Percentiles rank a stretch among this genome's conserved stretches.
Conservation (phyloP, 345 rosid species). For the Gossypium anomalum region DNA sequence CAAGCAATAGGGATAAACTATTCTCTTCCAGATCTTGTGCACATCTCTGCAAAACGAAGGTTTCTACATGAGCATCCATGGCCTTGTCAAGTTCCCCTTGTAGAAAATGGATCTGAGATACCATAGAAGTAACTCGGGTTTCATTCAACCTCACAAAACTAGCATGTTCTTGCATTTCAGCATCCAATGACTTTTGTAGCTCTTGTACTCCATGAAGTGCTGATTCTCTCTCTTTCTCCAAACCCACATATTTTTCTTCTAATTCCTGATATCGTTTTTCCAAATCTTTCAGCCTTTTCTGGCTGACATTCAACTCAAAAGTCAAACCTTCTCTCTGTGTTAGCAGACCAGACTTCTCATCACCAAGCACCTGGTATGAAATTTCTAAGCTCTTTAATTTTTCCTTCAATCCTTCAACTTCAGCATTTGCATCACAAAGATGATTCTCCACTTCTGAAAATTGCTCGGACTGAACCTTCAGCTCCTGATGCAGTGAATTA, state of each 20-base stretch:
- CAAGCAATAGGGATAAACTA: slow-evolving; percentile 44
- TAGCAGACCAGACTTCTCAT: slow-evolving; percentile 54
- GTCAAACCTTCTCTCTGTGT: slow-evolving; percentile 46
- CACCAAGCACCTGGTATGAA: slow-evolving; percentile 49
- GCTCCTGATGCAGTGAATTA: slow-evolving; percentile 40
- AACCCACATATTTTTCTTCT: slow-evolving; percentile 34
- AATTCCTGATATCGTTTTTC: slow-evolving; percentile 48
- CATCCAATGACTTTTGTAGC: slow-evolving; percentile 42
- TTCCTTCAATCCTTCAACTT: slow-evolving; percentile 54
- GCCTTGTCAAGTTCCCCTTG: slow-evolving; percentile 62
- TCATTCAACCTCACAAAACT: slow-evolving; percentile 39
- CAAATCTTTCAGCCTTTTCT: slow-evolving; percentile 46
- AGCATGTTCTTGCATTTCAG: slow-evolving; percentile 52
- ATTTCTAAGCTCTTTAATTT: slow-evolving; percentile 59
- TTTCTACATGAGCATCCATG: slow-evolving; percentile 53
- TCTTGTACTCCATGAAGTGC: slow-evolving; percentile 45
- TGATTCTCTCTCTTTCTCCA: slow-evolving; percentile 47
- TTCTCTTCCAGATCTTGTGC: slow-evolving; percentile 59
- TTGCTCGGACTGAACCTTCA: slow-evolving; percentile 41
- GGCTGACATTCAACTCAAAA: slow-evolving; percentile 47
- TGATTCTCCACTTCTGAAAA: slow-evolving; percentile 40
- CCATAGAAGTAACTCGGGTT: slow-evolving; percentile 46
- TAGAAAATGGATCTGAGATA: slow-evolving; percentile 46
- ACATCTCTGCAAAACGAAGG: slow-evolving; percentile 59
- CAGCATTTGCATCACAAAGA: slow-evolving; percentile 64